Evolutionary conservation across 805 yeast genomes (phyloP).

Genomic region (Candida glaebosa): DNA sequence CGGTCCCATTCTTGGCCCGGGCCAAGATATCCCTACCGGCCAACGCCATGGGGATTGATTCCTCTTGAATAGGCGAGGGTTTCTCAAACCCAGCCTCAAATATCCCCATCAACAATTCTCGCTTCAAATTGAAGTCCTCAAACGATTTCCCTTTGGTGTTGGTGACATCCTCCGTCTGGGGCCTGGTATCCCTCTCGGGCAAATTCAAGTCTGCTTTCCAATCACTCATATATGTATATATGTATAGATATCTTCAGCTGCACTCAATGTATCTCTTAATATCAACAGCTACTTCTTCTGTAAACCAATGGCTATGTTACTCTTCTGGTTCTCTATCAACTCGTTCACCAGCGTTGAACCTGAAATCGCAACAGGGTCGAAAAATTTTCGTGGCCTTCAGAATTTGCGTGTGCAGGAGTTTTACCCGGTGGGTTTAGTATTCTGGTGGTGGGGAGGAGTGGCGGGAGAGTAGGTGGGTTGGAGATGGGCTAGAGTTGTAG

Average conservation of each 20-base stretch:
- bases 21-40: conserved; percentile 96
- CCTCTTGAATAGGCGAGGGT: conserved; percentile 98
- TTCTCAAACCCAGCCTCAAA: conserved; percentile 98
- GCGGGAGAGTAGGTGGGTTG: no score
- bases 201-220: conserved; percentile 77
- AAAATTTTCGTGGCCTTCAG: not conserved
- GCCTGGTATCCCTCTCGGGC: conserved; percentile 86
- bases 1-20: conserved; percentile 97
- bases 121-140: conserved; percentile 86
- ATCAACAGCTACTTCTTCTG: no score
- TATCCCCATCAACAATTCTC: conserved; percentile 96
- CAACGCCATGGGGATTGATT: conserved; percentile 90
- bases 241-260: no score
- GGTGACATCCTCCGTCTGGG: conserved; percentile 94
- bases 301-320: no score
- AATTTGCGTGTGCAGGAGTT: no score
- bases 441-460: no score
- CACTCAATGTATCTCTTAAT: no score
- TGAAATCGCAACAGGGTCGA: no score
- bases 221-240: conserved; percentile 7
- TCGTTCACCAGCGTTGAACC: no score
- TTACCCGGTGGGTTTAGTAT: no score
- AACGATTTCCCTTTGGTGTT: conserved; percentile 87
- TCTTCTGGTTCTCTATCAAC: no score
- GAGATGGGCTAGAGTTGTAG: no score